Conservation (phyloP, 257 asterid species). For the Henckelia pumila region DNA sequence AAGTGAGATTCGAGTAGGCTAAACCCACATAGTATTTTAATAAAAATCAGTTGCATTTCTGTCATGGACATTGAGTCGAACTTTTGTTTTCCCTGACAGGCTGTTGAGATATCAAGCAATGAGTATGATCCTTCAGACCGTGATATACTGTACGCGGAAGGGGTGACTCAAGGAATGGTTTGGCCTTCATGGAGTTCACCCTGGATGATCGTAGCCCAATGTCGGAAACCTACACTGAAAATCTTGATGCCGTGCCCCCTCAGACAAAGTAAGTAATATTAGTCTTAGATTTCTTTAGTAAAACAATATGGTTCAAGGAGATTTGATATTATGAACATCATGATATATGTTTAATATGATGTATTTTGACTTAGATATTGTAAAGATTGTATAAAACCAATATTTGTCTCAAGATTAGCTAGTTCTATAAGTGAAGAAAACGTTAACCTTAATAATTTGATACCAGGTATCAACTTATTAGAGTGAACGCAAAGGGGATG, state of each 20-base stretch:
- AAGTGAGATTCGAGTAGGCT: too few relatives aligned
- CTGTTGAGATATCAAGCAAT: constrained; percentile 91
- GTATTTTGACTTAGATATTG: neutral
- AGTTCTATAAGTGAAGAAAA: neutral
- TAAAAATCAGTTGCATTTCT: neutral
- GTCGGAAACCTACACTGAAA: constrained; percentile 82
- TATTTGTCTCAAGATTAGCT: neutral
- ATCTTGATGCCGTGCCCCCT: constrained; percentile 66
- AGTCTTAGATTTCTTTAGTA: neutral
- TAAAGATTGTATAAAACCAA: neutral
- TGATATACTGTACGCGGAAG: constrained; percentile 89
- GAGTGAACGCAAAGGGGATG: constrained; percentile 85
- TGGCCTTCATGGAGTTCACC: constrained; percentile 92
- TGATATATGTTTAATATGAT: neutral
- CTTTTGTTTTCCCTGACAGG: constrained; percentile 41
- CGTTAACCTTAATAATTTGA: neutral
- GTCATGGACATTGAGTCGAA: constrained; percentile 7
- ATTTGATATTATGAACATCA: neutral
- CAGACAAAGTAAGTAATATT: constrained; percentile 51
- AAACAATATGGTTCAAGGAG: neutral
- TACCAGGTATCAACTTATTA: constrained; percentile 78
- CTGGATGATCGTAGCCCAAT: constrained; percentile 93
- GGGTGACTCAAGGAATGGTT: constrained; percentile 87
- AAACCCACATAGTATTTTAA: too few relatives aligned
- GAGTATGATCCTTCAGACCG: constrained; percentile 91